Conservation (phyloP, 2,329 filamentous ascomycete genomes). For the Penicillium aurantiogriseum region DNA sequence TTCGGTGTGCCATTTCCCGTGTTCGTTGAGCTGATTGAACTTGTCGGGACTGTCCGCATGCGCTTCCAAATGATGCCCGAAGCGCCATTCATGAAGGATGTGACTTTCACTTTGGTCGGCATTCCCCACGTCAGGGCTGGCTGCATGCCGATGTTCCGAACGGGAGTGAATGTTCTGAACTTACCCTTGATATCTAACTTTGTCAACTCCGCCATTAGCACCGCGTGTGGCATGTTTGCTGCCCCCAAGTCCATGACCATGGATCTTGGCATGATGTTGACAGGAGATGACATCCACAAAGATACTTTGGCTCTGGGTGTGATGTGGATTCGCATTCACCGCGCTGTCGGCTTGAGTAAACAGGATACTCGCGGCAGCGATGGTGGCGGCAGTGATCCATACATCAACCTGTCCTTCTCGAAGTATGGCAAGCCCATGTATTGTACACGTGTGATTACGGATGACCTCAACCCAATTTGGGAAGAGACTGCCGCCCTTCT, state of each 20-base stretch:
- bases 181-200: constrained; percentile 92
- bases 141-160: constrained; percentile 89
- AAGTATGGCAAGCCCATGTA: constrained; percentile 98
- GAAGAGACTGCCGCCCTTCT: constrained; percentile 82
- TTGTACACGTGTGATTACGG: constrained; percentile 92
- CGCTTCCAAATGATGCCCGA: constrained; percentile 84
- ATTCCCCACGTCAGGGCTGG: constrained; percentile 84
- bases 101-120: constrained; percentile 94
- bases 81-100: constrained; percentile 84
- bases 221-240: constrained; percentile 86
- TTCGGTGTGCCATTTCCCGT: constrained; percentile 87
- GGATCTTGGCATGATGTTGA: constrained; percentile 84
- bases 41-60: constrained; percentile 84
- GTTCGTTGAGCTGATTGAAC: constrained; percentile 81
- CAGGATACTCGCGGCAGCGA: constrained; percentile 80
- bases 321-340: constrained; percentile 90
- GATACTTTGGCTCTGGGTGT: constrained; percentile 79
- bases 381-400: constrained; percentile 88
- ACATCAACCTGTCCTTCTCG: constrained; percentile 91
- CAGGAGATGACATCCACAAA: constrained; percentile 89
- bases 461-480: constrained; percentile 90
- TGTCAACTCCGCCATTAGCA: constrained; percentile 89
- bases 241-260: constrained; percentile 92
- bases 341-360: constrained; percentile 82
- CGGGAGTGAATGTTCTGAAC: constrained; percentile 86